Evolutionary conservation across 805 yeast species (phyloP).

Genomic region (Tetrapisispora fleetii): DNA sequence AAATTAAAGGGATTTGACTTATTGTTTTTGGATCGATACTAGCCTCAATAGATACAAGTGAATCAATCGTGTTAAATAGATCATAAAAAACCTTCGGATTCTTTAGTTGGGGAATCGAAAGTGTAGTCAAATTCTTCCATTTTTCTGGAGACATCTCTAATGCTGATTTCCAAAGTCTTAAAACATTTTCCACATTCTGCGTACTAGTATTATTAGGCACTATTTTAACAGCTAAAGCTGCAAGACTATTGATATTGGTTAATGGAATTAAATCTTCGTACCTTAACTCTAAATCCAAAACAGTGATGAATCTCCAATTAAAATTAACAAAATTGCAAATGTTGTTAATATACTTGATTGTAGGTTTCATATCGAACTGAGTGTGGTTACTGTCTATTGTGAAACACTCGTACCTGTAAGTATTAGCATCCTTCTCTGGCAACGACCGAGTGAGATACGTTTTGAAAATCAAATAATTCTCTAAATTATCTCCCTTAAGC

Average conservation of each 20-base stretch:
- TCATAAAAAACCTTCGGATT: conserved; percentile 10
- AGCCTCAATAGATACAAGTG: conserved; percentile 1
- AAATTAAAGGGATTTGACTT: background rate
- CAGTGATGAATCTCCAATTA: conserved; percentile 2
- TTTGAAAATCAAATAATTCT: background rate
- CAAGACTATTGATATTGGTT: conserved; percentile 4
- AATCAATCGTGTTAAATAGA: conserved; percentile 4
- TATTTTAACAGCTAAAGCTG: conserved; percentile 4
- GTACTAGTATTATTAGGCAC: background rate
- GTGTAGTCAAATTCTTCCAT: conserved; percentile 6
- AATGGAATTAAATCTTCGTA: conserved; percentile 1
- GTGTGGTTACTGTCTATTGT: background rate
- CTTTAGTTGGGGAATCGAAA: conserved; percentile 7
- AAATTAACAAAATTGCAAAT: background rate
- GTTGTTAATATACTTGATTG: conserved; percentile 4
- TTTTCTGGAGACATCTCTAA: conserved; percentile 1
- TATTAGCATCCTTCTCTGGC: background rate
- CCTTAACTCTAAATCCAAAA: conserved; percentile 2
- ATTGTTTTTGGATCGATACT: background rate
- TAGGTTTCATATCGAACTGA: conserved; percentile 1
- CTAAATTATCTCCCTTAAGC: conserved; percentile 2
- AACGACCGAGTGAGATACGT: background rate
- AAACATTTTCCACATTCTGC: conserved; percentile 2
- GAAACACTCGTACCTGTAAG: background rate
- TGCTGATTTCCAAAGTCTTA: conserved; percentile 6